Evolutionary conservation across 306 rosid species (phyloP).

Genomic region (Carpinus viminea): DNA sequence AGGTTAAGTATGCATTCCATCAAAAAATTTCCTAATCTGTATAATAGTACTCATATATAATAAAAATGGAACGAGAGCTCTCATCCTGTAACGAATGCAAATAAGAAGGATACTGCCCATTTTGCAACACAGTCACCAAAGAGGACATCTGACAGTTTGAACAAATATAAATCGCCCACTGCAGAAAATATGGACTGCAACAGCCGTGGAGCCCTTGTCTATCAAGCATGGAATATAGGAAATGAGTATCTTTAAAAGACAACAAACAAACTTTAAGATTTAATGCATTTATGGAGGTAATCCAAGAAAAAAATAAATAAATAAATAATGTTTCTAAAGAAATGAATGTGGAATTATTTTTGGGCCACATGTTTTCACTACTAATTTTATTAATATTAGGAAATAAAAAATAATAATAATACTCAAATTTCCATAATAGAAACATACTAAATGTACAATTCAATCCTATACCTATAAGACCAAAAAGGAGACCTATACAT

Average conservation of each 20-base stretch:
- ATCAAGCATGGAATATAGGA: constrained; percentile 27
- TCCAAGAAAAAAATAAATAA: neutral
- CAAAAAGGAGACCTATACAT: neutral
- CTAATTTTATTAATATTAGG: neutral
- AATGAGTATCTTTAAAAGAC: constrained; percentile 5
- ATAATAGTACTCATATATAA: neutral
- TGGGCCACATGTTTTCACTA: neutral
- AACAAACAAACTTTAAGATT: neutral
- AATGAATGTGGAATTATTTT: neutral
- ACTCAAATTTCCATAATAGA: no score
- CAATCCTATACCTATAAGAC: neutral
- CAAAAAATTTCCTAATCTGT: constrained; percentile 11
- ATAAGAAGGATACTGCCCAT: constrained; percentile 83
- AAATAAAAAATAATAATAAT: neutral
- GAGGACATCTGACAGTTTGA: constrained; percentile 60
- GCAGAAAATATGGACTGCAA: constrained; percentile 74
- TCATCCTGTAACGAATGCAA: neutral
- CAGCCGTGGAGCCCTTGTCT: constrained; percentile 85
- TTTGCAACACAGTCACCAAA: constrained; percentile 67
- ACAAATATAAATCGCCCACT: constrained; percentile 79
- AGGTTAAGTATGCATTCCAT: constrained; percentile 48
- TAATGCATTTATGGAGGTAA: neutral
- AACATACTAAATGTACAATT: neutral
- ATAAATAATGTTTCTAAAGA: neutral
- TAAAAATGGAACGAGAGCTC: constrained; percentile 21